These are phyloP conservation scores for Pseudonitzschia pungens DNA, from an alignment of 108 stramenopile species.

Conservation along the genomic window DNA sequence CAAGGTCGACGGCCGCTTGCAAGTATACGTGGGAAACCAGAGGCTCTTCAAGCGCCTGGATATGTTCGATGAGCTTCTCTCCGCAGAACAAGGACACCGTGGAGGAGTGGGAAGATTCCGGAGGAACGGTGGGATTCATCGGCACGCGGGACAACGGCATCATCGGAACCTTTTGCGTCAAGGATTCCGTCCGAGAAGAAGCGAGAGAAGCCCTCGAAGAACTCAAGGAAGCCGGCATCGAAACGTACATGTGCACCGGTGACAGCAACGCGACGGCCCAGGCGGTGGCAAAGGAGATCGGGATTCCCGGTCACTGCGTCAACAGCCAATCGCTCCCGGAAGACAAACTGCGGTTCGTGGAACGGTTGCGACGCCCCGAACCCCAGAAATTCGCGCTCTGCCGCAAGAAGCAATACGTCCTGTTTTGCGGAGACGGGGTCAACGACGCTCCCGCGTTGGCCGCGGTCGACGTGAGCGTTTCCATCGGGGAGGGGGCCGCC, in stretches of 20 bases:
- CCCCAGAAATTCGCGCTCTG: conserved; percentile 21
- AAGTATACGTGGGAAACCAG: conserved; percentile 77
- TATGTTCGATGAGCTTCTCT: conserved; percentile 45
- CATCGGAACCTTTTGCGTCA: conserved; percentile 75
- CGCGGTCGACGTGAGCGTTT: conserved; percentile 90
- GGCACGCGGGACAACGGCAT: conserved; percentile 72
- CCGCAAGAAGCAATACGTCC: conserved; percentile 30
- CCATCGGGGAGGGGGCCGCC: conserved; percentile 97
- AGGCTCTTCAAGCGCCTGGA: conserved; percentile 69
- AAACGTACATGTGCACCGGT: conserved; percentile 97
- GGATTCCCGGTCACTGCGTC: conserved; percentile 51
- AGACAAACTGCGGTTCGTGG: conserved; percentile 77
- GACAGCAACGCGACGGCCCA: conserved; percentile 91
- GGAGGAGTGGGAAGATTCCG: conserved; percentile 57
- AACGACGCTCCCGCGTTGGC: conserved; percentile 96
- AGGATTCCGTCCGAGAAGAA: conserved; percentile 73
- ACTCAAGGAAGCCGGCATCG: conserved; percentile 54
- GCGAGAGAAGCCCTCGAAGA: conserved; percentile 55
- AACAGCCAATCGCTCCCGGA: conserved; percentile 77
- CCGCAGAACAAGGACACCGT: conserved; percentile 27
- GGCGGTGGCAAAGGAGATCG: conserved; percentile 81
- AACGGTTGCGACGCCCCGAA: conserved; percentile 44
- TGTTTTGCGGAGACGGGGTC: conserved; percentile 90
- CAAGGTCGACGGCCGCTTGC: conserved; percentile 39
- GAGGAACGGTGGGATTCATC: conserved; percentile 85